These are phyloP conservation scores for Lactarius hatsudake DNA, from an alignment of 768 basidiomycete genomes.

Conservation along the genomic window DNA sequence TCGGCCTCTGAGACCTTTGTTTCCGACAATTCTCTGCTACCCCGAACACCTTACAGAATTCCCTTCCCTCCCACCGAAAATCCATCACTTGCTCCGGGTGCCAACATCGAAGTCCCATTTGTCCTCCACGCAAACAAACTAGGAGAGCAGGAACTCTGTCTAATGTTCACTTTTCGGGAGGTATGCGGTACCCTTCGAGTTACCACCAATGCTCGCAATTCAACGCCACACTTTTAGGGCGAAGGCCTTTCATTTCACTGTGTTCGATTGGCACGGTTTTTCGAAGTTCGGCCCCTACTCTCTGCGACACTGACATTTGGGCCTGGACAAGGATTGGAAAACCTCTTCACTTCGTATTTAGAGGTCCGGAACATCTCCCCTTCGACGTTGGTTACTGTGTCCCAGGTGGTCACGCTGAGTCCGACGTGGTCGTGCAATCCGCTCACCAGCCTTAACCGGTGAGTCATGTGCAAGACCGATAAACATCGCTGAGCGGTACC, in stretches of 20 bases:
- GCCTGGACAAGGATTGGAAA: slow-evolving; percentile 49
- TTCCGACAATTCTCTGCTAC: slow-evolving; percentile 52
- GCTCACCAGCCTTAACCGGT: slow-evolving; percentile 42
- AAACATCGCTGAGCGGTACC: slow-evolving; percentile 7
- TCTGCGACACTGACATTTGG: slow-evolving; percentile 48
- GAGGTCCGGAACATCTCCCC: slow-evolving; percentile 53
- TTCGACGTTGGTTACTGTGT: slow-evolving; percentile 44
- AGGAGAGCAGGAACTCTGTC: slow-evolving; percentile 50
- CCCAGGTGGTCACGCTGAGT: slow-evolving; percentile 63
- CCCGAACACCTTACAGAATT: slow-evolving; percentile 48
- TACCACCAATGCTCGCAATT: not conserved
- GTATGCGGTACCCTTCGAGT: slow-evolving; percentile 35
- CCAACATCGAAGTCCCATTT: slow-evolving; percentile 50
- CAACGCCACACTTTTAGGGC: slow-evolving; percentile 36
- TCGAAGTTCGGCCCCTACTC: slow-evolving; percentile 61
- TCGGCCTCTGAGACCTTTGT: slow-evolving; percentile 40
- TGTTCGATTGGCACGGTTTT: slow-evolving; percentile 50
- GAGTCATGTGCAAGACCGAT: slow-evolving; percentile 32
- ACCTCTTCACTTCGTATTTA: slow-evolving; percentile 52
- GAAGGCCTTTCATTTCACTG: slow-evolving; percentile 54
- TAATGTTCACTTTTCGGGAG: slow-evolving; percentile 69
- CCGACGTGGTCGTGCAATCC: slow-evolving; percentile 61
- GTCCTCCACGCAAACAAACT: slow-evolving; percentile 49
- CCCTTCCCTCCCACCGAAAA: slow-evolving; percentile 35
- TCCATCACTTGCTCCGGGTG: slow-evolving; percentile 44